Percentiles rank a stretch among this genome's conserved stretches.
These are phyloP conservation scores for Ophiostoma perfectum DNA, from an alignment of 2,329 filamentous ascomycete species.

Conservation along the genomic window DNA sequence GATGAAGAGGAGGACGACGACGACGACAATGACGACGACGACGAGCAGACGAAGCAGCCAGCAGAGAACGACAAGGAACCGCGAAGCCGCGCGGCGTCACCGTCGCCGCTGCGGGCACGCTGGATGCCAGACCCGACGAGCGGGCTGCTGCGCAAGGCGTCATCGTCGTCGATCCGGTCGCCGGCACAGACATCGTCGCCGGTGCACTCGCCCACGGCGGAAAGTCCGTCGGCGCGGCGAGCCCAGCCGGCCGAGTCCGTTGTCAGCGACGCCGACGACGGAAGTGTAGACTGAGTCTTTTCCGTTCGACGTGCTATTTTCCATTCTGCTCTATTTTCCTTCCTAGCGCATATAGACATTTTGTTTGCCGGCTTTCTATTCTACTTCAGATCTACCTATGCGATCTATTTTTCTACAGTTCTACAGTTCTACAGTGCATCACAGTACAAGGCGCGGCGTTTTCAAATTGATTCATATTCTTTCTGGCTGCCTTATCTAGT, in stretches of 20 bases:
- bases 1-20: slow-evolving; percentile 36
- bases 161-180: neutral
- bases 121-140: slow-evolving; percentile 26
- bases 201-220: neutral
- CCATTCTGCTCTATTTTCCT: slow-evolving; percentile 3
- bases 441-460: no score
- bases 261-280: slow-evolving; percentile 14
- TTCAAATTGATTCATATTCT: no score
- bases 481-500: no score
- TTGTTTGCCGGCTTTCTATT: no score
- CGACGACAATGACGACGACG: slow-evolving; percentile 31
- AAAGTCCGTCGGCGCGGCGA: neutral
- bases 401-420: no score
- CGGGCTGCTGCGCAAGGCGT: slow-evolving; percentile 22
- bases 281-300: slow-evolving; percentile 18
- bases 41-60: neutral
- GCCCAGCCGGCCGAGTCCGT: slow-evolving; percentile 10
- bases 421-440: no score
- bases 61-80: no score
- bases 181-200: neutral
- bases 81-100: no score
- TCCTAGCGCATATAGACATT: no score
- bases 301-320: neutral
- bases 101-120: slow-evolving; percentile 23
- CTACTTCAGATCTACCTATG: no score